Conservation (phyloP, 1,284 basidiomycete species). For the Ustilago sp. region DNA sequence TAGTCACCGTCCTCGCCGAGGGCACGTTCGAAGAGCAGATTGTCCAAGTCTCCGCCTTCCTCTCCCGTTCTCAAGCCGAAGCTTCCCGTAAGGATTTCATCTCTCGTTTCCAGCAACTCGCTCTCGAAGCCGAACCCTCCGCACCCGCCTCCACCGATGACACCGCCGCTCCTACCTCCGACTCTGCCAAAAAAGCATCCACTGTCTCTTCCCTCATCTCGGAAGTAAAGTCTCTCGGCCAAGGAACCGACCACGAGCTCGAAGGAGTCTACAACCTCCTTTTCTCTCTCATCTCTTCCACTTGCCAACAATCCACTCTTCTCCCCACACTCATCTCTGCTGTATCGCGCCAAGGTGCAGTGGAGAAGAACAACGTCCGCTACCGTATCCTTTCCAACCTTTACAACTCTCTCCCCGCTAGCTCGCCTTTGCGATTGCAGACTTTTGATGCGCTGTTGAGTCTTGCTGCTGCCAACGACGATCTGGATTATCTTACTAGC, state of each 20-base stretch:
- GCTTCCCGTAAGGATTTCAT: slow-evolving; percentile 60
- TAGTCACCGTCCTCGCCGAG: slow-evolving; percentile 65
- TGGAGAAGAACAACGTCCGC: slow-evolving; percentile 52
- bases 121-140: slow-evolving; percentile 52
- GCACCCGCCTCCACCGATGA: slow-evolving; percentile 13
- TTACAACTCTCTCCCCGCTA: slow-evolving; percentile 62
- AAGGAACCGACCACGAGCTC: slow-evolving; percentile 65
- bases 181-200: slow-evolving; percentile 39
- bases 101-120: slow-evolving; percentile 46
- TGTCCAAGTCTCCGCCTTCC: slow-evolving; percentile 58
- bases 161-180: slow-evolving; percentile 8
- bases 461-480: slow-evolving; percentile 62
- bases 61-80: slow-evolving; percentile 61
- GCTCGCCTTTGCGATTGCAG: slow-evolving; percentile 53
- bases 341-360: slow-evolving; percentile 23
- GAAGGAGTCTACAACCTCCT: slow-evolving; percentile 67
- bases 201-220: slow-evolving; percentile 53
- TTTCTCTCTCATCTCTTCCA: slow-evolving; percentile 51
- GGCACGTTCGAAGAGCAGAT: slow-evolving; percentile 66
- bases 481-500: slow-evolving; percentile 62
- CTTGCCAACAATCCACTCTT: slow-evolving; percentile 21
- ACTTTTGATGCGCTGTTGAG: slow-evolving; percentile 60
- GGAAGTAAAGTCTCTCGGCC: slow-evolving; percentile 49
- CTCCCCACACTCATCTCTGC: slow-evolving; percentile 41
- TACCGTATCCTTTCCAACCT: slow-evolving; percentile 65